Evolutionary conservation across 169 alveolate genomes (phyloP).

Genomic region (Sarcocystis neurona): DNA sequence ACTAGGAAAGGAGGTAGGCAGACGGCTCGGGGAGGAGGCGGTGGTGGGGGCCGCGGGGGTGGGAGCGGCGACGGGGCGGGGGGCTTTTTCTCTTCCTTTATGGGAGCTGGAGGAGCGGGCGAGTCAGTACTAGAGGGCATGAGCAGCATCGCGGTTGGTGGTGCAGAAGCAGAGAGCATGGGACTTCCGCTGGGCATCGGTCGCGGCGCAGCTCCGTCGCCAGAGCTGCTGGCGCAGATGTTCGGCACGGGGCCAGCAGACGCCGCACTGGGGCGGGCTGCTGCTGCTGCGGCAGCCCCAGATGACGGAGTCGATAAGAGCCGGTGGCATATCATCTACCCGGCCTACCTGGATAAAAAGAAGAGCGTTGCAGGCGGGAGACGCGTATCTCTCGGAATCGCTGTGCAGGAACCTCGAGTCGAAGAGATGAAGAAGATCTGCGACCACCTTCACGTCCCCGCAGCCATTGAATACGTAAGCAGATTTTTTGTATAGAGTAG

Average conservation of each 20-base stretch:
- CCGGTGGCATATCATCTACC: conserved; percentile 34
- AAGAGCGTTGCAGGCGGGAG: conserved; percentile 24
- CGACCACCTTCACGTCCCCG: conserved; percentile 31
- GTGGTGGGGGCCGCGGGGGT: too few species aligned
- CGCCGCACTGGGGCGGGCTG: background rate
- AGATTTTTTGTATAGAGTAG: background rate
- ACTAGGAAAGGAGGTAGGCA: too few species aligned
- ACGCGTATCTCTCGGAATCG: background rate
- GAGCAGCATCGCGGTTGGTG: too few species aligned
- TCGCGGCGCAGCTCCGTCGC: conserved; percentile 1
- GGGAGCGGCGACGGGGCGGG: too few species aligned
- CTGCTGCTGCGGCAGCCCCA: background rate
- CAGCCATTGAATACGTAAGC: conserved; percentile 24
- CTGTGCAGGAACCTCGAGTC: conserved; percentile 40
- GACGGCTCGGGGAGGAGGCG: too few species aligned
- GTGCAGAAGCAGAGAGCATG: too few species aligned
- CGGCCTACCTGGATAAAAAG: conserved; percentile 37
- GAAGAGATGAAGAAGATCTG: conserved; percentile 39
- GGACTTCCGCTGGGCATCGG: too few species aligned
- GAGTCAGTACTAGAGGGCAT: too few species aligned
- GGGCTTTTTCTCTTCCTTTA: too few species aligned
- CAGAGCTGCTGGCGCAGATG: conserved; percentile 47
- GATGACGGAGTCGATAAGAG: conserved; percentile 40
- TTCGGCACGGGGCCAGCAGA: background rate
- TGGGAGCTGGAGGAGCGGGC: too few species aligned